Conservation (phyloP, 2,329 filamentous ascomycete genomes). For the Cadophora malorum region DNA sequence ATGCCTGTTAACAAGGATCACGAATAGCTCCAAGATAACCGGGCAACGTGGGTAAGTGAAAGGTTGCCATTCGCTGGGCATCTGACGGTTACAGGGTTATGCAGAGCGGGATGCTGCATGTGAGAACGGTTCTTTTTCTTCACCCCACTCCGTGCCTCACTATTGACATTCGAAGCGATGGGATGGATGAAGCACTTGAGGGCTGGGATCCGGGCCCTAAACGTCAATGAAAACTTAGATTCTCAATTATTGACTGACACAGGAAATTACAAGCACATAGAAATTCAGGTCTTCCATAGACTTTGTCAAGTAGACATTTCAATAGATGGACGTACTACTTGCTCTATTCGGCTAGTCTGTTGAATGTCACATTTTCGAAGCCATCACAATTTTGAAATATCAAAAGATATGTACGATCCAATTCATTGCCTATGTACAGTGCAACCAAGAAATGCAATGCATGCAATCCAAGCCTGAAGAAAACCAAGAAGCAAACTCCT, state of each 20-base stretch:
- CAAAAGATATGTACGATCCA: neutral
- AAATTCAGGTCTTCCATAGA: too few relatives aligned
- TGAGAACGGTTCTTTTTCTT: neutral
- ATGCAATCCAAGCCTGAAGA: neutral
- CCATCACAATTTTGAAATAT: neutral
- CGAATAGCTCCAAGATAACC: neutral
- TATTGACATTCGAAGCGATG: conserved; percentile 3
- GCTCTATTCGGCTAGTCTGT: too few relatives aligned
- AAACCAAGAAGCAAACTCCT: conserved; percentile 1
- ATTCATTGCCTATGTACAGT: conserved; percentile 22
- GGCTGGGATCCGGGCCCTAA: neutral
- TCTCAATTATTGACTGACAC: too few relatives aligned
- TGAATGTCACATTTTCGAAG: too few relatives aligned
- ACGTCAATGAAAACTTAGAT: too few relatives aligned
- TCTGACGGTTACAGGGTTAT: neutral
- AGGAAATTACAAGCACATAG: too few relatives aligned
- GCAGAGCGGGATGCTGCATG: conserved; percentile 15
- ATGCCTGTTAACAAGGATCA: conserved; percentile 1
- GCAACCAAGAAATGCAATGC: conserved; percentile 3
- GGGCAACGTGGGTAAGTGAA: conserved; percentile 6
- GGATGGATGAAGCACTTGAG: neutral
- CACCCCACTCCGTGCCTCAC: neutral
- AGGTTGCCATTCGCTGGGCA: conserved; percentile 10
- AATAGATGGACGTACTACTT: too few relatives aligned
- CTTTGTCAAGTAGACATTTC: too few relatives aligned